Evolutionary conservation across 1,139 yeast genomes (phyloP).

Genomic region (Taphrina sp.): DNA sequence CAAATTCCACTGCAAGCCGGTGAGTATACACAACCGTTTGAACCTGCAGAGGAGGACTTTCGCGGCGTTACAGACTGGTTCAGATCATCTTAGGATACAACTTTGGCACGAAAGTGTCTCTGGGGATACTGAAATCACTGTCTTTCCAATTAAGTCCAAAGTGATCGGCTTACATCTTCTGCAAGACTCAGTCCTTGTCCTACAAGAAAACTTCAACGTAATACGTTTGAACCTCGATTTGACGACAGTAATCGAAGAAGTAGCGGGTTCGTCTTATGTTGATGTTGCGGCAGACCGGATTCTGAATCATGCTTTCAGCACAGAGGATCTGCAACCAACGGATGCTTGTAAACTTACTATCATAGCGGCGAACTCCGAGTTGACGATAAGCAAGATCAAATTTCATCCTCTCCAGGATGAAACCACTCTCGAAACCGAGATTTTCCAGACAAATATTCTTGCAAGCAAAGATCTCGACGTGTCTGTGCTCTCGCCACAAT

Average conservation of each 20-base stretch:
- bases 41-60: slow-evolving; percentile 3
- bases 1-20: slow-evolving; percentile 24
- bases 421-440: too few species aligned
- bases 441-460: too few species aligned
- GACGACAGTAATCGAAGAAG: background rate
- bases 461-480: too few species aligned
- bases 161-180: slow-evolving; percentile 1
- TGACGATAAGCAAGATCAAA: too few species aligned
- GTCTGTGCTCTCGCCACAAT: too few species aligned
- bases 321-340: too few species aligned
- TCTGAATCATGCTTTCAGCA: background rate
- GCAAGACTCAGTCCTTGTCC: background rate
- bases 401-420: too few species aligned
- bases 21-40: slow-evolving; percentile 9
- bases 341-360: background rate
- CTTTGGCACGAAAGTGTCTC: slow-evolving; percentile 6
- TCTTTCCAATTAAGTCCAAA: background rate
- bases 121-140: slow-evolving; percentile 10
- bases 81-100: slow-evolving; percentile 12
- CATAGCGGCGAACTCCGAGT: background rate
- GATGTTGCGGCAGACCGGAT: background rate
- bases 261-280: background rate
- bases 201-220: background rate
- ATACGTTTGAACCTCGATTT: slow-evolving; percentile 1
- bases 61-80: slow-evolving; percentile 19